These are phyloP conservation scores for Stemphylium beticola DNA, from an alignment of 2,329 filamentous ascomycete genomes.

Conservation along the genomic window DNA sequence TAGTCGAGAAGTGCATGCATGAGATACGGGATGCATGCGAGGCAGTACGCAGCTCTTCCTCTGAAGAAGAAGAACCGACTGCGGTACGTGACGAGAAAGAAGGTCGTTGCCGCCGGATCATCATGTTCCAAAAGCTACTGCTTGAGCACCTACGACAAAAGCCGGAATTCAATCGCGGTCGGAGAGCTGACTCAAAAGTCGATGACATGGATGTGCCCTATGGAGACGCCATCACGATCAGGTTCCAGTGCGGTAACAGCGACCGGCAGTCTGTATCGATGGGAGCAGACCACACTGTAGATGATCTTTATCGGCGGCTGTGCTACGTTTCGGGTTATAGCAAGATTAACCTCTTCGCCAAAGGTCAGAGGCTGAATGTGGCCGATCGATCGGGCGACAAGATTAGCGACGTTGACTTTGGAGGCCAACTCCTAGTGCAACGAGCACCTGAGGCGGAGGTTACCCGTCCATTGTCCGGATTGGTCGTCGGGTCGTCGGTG, in stretches of 20 bases:
- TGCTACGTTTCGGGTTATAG: constrained; percentile 74
- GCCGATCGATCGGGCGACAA: constrained; percentile 63
- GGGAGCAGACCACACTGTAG: constrained; percentile 72
- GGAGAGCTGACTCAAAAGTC: constrained; percentile 44
- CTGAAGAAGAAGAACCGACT: constrained; percentile 10
- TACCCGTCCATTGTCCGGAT: constrained; percentile 24
- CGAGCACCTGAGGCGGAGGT: constrained; percentile 36
- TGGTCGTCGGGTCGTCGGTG: constrained; percentile 48
- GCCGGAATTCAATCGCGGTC: constrained; percentile 40
- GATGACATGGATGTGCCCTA: constrained; percentile 58
- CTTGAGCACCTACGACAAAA: constrained; percentile 39
- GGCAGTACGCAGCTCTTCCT: constrained; percentile 14
- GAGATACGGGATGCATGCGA: constrained; percentile 51
- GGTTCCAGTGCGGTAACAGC: constrained; percentile 69
- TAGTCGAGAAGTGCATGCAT: constrained; percentile 78
- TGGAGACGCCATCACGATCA: constrained; percentile 70
- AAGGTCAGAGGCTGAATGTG: constrained; percentile 69
- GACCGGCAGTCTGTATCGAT: constrained; percentile 69
- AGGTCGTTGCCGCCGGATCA: constrained; percentile 38
- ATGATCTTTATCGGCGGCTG: constrained; percentile 71
- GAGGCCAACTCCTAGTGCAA: constrained; percentile 39
- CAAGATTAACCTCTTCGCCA: constrained; percentile 75
- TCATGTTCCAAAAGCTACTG: constrained; percentile 45
- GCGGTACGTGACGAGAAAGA: constrained; percentile 37
- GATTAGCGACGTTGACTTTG: constrained; percentile 61